These are phyloP conservation scores for Cryptosporidium sp. DNA, from an alignment of 169 alveolate genomes.

Conservation along the genomic window DNA sequence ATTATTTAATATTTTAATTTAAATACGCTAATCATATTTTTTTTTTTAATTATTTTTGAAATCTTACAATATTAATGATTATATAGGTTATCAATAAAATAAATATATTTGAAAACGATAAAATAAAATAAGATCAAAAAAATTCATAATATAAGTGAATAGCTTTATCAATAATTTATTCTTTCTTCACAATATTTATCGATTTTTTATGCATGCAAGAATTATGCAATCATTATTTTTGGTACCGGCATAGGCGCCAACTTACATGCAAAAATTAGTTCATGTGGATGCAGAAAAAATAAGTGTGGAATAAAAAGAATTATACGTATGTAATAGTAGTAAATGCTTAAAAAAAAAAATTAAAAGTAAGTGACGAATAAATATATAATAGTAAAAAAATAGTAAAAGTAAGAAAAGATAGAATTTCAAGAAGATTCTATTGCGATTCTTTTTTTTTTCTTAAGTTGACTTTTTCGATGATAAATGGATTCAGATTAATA, in stretches of 20 bases:
- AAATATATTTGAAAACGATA: too few relatives aligned
- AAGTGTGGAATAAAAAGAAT: slow-evolving; percentile 73
- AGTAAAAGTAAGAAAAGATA: not conserved
- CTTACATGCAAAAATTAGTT: slow-evolving; percentile 21
- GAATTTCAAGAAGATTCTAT: not conserved
- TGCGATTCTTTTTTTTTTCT: not conserved
- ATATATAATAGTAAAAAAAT: not conserved
- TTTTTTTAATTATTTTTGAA: too few relatives aligned
- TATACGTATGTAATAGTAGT: slow-evolving; percentile 48
- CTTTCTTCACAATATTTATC: too few relatives aligned
- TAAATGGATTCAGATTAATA: not conserved
- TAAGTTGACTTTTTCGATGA: not conserved
- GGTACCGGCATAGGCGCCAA: slow-evolving; percentile 73
- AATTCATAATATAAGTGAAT: not conserved
- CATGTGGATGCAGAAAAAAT: slow-evolving; percentile 53
- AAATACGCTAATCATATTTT: too few relatives aligned
- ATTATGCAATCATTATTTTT: not conserved
- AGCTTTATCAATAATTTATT: not conserved
- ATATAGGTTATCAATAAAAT: too few relatives aligned
- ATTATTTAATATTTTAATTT: too few relatives aligned
- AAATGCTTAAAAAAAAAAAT: not conserved
- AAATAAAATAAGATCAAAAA: too few relatives aligned
- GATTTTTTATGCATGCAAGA: not conserved
- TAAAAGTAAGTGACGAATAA: not conserved
- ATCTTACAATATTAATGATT: too few relatives aligned